Evolutionary conservation across 1,139 yeast genomes (phyloP).

Genomic region (Sporopachydermia cereana): DNA sequence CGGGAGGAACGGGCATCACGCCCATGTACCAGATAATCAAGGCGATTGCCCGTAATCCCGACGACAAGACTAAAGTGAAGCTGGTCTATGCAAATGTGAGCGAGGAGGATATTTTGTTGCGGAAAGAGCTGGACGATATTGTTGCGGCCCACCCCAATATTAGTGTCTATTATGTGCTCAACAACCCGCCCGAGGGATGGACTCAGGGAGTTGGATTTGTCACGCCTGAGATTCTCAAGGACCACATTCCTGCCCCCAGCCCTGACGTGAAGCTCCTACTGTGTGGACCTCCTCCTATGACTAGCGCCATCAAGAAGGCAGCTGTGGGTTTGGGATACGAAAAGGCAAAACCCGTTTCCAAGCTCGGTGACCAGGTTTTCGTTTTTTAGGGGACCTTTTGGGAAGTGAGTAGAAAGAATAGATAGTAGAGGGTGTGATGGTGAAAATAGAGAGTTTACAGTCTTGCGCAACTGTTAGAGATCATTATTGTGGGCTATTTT

Average conservation of each 20-base stretch:
- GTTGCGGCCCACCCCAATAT: constrained; percentile 53
- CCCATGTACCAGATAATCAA: constrained; percentile 88
- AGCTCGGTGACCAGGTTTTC: constrained; percentile 88
- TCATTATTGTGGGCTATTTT: too few species aligned
- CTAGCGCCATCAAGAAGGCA: constrained; percentile 67
- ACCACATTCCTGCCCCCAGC: constrained; percentile 50
- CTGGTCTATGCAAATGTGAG: constrained; percentile 72
- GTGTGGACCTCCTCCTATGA: constrained; percentile 95
- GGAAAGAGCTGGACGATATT: constrained; percentile 65
- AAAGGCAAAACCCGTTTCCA: constrained; percentile 85
- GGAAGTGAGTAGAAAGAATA: too few species aligned
- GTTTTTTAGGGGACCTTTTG: constrained; percentile 45
- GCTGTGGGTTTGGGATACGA: constrained; percentile 66
- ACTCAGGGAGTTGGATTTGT: constrained; percentile 73
- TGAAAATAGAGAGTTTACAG: too few species aligned
- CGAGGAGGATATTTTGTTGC: constrained; percentile 68
- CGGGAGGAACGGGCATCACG: constrained; percentile 94
- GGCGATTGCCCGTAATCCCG: constrained; percentile 65
- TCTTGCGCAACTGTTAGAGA: too few species aligned
- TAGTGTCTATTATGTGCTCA: constrained; percentile 62
- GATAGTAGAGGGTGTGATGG: too few species aligned
- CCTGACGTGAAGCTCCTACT: constrained; percentile 62
- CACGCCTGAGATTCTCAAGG: constrained; percentile 61
- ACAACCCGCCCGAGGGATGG: constrained; percentile 70
- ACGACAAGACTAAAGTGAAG: constrained; percentile 61